Base-by-base conservation (phyloP, 139 green algal species). In the Chlorella sorokiniana region DNA sequence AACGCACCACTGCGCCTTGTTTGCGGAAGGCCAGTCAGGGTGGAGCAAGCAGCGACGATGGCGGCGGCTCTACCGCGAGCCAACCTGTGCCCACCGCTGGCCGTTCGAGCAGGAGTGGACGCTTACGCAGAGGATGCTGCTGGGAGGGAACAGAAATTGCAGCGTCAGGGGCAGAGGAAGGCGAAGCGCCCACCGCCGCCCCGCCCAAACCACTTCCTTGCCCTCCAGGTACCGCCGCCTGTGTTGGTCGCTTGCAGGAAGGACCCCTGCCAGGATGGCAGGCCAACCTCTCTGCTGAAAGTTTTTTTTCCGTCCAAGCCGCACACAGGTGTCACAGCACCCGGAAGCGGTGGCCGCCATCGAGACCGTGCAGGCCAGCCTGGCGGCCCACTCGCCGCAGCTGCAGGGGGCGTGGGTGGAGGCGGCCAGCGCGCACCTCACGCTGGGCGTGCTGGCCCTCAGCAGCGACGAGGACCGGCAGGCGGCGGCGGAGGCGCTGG, bases 361-460 rank as follows among this genome's bases (percentile, higher is more conserved):
- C 23, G 6, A 65, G 18, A 29, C 18, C 10, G 75, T 81, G 59
- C 75, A 81, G 33, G 40, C 40, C 59, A 10, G 29, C 41, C 41
- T 81, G 35, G 6, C 20, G 29, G 16, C 18, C 16, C 75, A 45
- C 59, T 33, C 75, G 16, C 75, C 75, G 18, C 75, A 81, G 40
- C 59, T 81, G 10, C 23, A 35, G 18, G 44, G 61, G 7, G 75
- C 41, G 3, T 81, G 75, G 20, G 75, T 81, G 75, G 75, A 81
- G 1, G 59, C 75, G 0, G 75, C 31, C 59, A 72, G 40, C 40
- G 59, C 75, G n/a, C 75, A 81, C 31, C 75, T 81, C 1, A 81
- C 75, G 4, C 75, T 81, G n/a, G 75, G 75, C 1, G 75, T 81
- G 16, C 42, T 81, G 75, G 75, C 75, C 1, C 41, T 81, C n/a